phyloP scores from a whole-genome alignment of 257 asterid species.

The Henckelia pumila region DNA sequence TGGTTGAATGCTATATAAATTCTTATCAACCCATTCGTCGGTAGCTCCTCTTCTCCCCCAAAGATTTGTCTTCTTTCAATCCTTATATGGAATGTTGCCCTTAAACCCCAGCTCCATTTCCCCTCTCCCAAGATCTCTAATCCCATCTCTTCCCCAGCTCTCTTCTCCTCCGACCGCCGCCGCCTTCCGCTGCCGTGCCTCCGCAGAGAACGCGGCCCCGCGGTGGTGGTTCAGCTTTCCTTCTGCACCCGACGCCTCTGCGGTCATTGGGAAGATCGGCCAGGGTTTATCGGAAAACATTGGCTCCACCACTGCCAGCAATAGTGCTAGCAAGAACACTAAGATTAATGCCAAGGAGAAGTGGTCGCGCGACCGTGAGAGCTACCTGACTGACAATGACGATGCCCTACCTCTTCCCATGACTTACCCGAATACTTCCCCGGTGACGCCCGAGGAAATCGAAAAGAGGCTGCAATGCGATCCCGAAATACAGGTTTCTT shows the following conservation, averaged over 20 bases:
- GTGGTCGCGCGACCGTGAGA: constrained; percentile 81
- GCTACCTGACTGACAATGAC: constrained; percentile 61
- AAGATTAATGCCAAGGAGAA: constrained; percentile 63
- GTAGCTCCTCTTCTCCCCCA: constrained; percentile 18
- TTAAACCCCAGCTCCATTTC: constrained; percentile 45
- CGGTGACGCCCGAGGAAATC: constrained; percentile 62
- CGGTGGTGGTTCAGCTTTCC: constrained; percentile 47
- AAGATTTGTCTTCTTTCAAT: neutral
- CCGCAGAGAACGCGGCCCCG: constrained; percentile 40
- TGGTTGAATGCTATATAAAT: constrained; percentile 26
- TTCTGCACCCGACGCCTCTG: constrained; percentile 39
- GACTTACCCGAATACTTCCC: constrained; percentile 69
- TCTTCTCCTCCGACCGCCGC: constrained; percentile 24
- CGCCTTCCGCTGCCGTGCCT: constrained; percentile 44
- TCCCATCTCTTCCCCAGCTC: constrained; percentile 26
- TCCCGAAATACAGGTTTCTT: constrained; percentile 58
- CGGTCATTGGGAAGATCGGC: constrained; percentile 36
- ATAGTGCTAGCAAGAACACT: constrained; percentile 28
- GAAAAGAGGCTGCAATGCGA: constrained; percentile 72
- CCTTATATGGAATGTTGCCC: constrained; percentile 58
- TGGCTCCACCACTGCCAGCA: constrained; percentile 25
- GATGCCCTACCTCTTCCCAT: constrained; percentile 85
- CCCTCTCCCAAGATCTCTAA: constrained; percentile 32
- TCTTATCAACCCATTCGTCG: neutral
- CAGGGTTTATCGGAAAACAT: constrained; percentile 31